Conservation (phyloP, 176 grass and related monocot species). For the Saccharum officinarum region DNA sequence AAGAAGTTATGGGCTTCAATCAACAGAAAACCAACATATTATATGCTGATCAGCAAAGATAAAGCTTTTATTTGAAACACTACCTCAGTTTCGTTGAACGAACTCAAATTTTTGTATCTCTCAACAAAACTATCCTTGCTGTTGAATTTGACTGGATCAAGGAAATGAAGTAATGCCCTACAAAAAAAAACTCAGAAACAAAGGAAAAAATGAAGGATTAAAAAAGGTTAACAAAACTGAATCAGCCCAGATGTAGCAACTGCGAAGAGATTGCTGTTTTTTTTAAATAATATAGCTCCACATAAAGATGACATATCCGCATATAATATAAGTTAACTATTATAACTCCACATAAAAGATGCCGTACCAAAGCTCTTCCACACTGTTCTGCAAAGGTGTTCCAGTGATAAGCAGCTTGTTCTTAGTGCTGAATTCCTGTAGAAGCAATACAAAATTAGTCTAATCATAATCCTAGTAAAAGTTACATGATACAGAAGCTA, state of each 20-base stretch:
- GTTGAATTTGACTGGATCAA: slow-evolving; percentile 88
- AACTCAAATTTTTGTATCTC: slow-evolving; percentile 97
- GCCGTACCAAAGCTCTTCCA: slow-evolving; percentile 93
- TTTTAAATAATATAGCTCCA: slow-evolving; percentile 5
- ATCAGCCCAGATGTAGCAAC: not conserved
- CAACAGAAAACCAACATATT: slow-evolving; percentile 3
- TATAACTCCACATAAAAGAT: slow-evolving; percentile 21
- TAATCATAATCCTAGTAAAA: slow-evolving; percentile 19
- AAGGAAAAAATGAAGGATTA: not conserved
- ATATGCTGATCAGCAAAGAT: not conserved
- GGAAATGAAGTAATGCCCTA: slow-evolving; percentile 99
- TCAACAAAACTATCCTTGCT: slow-evolving; percentile 98
- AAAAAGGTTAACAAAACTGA: not conserved
- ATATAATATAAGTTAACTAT: not conserved
- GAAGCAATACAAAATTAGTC: not conserved
- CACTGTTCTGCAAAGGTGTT: slow-evolving; percentile 98
- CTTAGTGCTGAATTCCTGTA: slow-evolving; percentile 96
- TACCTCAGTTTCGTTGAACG: slow-evolving; percentile 96
- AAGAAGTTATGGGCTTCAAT: slow-evolving; percentile 27
- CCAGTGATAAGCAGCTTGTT: slow-evolving; percentile 99
- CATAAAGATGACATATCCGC: not conserved
- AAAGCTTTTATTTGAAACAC: not conserved
- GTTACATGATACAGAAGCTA: slow-evolving; percentile 9
- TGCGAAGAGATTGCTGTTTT: slow-evolving; percentile 11
- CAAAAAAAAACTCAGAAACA: slow-evolving; percentile 7